Conservation (phyloP, 164 flowering plant genomes). For the Piper betle region DNA sequence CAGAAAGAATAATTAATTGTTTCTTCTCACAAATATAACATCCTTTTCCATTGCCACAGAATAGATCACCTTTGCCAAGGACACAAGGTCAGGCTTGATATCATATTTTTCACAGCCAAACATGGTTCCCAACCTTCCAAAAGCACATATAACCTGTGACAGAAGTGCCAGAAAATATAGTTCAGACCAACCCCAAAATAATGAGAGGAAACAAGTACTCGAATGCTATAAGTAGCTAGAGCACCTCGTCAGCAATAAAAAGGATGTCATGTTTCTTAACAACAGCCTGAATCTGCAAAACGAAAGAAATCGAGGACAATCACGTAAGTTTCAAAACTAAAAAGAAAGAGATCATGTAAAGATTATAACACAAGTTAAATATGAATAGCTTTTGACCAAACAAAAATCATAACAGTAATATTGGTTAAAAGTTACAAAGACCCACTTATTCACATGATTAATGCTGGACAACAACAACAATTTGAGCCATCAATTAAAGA, state of each 20-base stretch:
- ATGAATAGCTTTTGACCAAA: no score
- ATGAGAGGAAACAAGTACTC: not conserved
- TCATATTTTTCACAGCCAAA: constrained; percentile 89
- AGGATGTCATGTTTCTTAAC: constrained; percentile 88
- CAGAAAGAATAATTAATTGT: not conserved
- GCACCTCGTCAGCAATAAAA: constrained; percentile 91
- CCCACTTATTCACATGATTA: no score
- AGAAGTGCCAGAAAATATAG: not conserved
- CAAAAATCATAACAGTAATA: no score
- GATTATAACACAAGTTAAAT: no score
- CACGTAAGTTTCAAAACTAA: not conserved
- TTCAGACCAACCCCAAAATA: not conserved
- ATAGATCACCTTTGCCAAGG: constrained; percentile 67
- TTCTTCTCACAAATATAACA: not conserved
- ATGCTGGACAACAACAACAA: no score
- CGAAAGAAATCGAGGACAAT: not conserved
- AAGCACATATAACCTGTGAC: constrained; percentile 79
- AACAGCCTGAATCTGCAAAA: constrained; percentile 68
- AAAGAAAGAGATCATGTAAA: not conserved
- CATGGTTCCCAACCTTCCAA: constrained; percentile 97
- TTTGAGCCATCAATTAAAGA: no score
- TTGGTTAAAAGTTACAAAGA: no score
- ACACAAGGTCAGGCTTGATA: constrained; percentile 91
- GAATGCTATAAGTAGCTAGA: not conserved
- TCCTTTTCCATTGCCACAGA: not conserved